Evolutionary conservation across 495 filamentous ascomycete species (phyloP), one percentile per base, ranked within the genome.

Genomic region (Penicillium lagena): DNA sequence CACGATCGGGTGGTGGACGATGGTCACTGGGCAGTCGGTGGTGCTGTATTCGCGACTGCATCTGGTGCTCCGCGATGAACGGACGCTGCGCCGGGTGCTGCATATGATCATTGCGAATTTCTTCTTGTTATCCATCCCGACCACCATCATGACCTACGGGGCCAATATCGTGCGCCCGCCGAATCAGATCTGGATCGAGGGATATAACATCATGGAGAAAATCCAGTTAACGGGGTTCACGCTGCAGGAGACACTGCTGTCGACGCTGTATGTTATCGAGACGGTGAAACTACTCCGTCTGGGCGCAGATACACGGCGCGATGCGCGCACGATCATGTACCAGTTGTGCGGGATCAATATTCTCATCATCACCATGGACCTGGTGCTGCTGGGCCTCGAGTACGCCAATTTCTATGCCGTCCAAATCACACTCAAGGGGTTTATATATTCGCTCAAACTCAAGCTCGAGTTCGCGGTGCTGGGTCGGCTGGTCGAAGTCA

Each of bases 401-500:
- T 78, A 73, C 50, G 59, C 72, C 7, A 64, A 66, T 43, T 52
- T 66, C n/a, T 81, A 77, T 50, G 66, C 72, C 4, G 62, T 79
- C 30, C 72, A 83, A 51, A 77, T 73, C 12, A 72, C 69, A 2
- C 61, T 78, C 34, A 82, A 83, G 59, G 72, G 66, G 5, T 68
- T 76, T 46, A 56, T 81, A 3, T 83, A 82, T 61, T 82, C 80
- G 62, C 62, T 83, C 42, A 85, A 85, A 54, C 61, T 85, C 31
- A 83, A 82, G 55, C 63, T 81, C 11, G 81, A 85, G 56, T 78
- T 80, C 43, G 73, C 71, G 10, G 76, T 84, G 37, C 68, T 83
- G 28, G 77, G 80, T 40, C 69, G 70, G 12, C 57, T 81, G 46
- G 60, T 70, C 17, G 58, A 68, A 45, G 50, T 71, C 9, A 63